Evolutionary conservation across 2,329 filamentous ascomycete genomes (phyloP).

Genomic region (Fusarium sp.): DNA sequence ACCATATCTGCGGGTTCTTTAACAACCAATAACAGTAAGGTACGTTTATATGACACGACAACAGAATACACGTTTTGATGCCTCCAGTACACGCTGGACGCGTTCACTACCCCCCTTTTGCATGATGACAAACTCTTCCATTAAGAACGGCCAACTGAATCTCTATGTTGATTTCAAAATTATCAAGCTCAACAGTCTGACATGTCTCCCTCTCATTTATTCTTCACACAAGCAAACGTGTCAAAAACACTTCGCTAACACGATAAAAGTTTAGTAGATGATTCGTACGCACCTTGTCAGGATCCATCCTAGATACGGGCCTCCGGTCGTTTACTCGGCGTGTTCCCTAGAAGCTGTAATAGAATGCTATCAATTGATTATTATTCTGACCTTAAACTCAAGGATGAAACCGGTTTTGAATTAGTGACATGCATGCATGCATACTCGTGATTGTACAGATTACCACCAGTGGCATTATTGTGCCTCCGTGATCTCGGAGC

Average conservation of each 20-base stretch:
- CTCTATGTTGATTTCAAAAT: slow-evolving; percentile 66
- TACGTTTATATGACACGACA: slow-evolving; percentile 36
- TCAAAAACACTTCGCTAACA: slow-evolving; percentile 42
- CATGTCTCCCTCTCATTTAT: slow-evolving; percentile 24
- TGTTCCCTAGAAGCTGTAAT: not conserved
- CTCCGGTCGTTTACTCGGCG: not conserved
- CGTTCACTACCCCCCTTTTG: slow-evolving; percentile 14
- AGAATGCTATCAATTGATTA: not conserved
- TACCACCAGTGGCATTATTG: not conserved
- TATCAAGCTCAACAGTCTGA: slow-evolving; percentile 77
- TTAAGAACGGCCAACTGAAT: slow-evolving; percentile 77
- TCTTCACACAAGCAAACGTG: not conserved
- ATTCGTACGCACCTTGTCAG: slow-evolving; percentile 2
- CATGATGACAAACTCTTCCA: slow-evolving; percentile 68
- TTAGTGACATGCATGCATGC: not conserved
- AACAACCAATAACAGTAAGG: slow-evolving; percentile 30
- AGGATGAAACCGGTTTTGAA: not conserved
- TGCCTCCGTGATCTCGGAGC: not conserved
- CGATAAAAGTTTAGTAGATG: slow-evolving; percentile 29
- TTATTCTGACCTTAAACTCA: not conserved
- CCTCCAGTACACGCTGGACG: slow-evolving; percentile 16
- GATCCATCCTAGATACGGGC: not conserved
- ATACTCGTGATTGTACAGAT: not conserved
- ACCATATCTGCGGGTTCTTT: not conserved
- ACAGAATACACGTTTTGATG: slow-evolving; percentile 18